phyloP scores from a whole-genome alignment of 2,329 filamentous ascomycete species.

The Colletotrichum sp. region DNA sequence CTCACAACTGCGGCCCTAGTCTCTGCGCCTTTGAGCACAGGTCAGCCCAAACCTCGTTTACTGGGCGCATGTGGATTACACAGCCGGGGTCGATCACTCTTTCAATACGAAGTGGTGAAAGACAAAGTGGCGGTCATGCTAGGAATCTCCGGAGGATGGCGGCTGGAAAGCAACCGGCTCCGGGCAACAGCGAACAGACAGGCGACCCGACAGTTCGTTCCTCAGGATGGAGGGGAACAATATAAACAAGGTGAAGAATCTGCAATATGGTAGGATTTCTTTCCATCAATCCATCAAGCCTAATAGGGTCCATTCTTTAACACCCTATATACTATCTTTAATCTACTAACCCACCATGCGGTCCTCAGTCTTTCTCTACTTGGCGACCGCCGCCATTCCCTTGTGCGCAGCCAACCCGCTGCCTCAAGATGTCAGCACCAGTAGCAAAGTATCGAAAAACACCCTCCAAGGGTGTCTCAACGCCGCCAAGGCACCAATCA shows the following conservation, averaged over 20 bases:
- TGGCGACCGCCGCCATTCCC: background rate
- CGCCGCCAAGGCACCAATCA: constrained; percentile 23
- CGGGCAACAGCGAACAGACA: background rate
- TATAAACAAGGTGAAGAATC: background rate
- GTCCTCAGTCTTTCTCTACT: background rate
- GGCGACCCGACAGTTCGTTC: background rate
- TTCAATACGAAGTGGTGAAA: background rate
- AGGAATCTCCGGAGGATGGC: background rate
- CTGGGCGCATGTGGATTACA: background rate
- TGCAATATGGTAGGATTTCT: background rate
- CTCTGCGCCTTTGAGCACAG: background rate
- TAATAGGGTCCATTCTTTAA: background rate
- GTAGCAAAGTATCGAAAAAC: constrained; percentile 1
- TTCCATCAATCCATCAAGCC: background rate
- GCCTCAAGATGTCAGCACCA: background rate
- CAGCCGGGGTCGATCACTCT: background rate
- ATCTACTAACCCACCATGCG: background rate
- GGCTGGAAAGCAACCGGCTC: background rate
- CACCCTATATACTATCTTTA: background rate
- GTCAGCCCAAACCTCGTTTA: background rate
- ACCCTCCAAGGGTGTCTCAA: constrained; percentile 25
- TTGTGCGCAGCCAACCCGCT: background rate
- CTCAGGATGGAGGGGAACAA: background rate
- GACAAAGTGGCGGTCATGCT: background rate
- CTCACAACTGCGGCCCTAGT: background rate